Base-by-base conservation (phyloP, 2,329 filamentous ascomycete genomes). In the Sporothrix brasiliensis region DNA sequence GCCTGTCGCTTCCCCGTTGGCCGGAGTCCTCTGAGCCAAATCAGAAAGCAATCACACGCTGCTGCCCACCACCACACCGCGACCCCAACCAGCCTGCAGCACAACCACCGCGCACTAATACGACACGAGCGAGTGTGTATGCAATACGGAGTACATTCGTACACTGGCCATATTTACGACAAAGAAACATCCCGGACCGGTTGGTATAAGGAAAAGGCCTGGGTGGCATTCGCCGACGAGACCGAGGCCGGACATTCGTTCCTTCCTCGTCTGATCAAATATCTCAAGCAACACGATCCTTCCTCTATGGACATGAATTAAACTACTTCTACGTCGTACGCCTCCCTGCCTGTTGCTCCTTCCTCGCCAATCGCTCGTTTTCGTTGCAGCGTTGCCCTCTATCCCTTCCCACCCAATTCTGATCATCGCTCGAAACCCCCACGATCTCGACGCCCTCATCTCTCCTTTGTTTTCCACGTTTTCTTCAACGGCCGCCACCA, bases 1-100 rank as follows among this genome's bases (percentile, higher is more conserved):
- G 66, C 69, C 66, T 66, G 69, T 70, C 53, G 50, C 52, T 56
- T 66, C 47, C 60, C 63, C 63, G 63, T 66, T 66, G 52, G 63
- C 63, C 63, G 63, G 63, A 66, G 21, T 19, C 16, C 27, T n/a
- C 19, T 10, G 21, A n/a, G 21, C 44, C 47, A 66, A n/a, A 27
- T 2, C 52, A 66, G 63, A 66, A 52, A 5, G 47, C n/a, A 52
- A 53, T 52, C 30, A 67, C n/a, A 67, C 56, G 34, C 56, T 44
- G 34, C 56, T 52, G 63, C 63, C 53, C 63, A 67, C 49, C 47
- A 39, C 4, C 63, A 39, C 63, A n/a, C 47, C 11, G 3, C 47
- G 47, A 27, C 16, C 13, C 9, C 44, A 19, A 27, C 56, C 14
- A 60, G 56, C 14, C 44, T 63, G 60, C 60, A 63, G 41, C 41